phyloP scores from a whole-genome alignment of 202 grass and related monocot genomes.

The Dendrocalamus latiflorus region DNA sequence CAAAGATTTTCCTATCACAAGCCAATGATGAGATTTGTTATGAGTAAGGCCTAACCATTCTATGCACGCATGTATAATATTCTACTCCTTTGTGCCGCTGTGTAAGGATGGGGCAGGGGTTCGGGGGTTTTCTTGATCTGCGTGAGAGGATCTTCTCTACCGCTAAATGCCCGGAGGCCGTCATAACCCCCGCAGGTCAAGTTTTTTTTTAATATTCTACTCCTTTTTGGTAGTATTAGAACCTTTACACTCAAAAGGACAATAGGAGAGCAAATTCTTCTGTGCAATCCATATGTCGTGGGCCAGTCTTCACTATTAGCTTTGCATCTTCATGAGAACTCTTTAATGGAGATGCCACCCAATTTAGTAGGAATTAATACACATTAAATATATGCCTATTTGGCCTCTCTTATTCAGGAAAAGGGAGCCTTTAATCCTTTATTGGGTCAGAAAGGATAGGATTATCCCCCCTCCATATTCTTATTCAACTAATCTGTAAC shows the following conservation, averaged over 20 bases:
- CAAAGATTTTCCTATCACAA: neutral
- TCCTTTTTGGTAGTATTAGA: neutral
- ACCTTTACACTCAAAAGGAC: neutral
- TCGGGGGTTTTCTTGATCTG: no score
- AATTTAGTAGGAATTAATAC: slow-evolving; percentile 10
- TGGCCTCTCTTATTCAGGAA: neutral
- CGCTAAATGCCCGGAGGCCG: no score
- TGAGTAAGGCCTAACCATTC: neutral
- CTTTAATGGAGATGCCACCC: neutral
- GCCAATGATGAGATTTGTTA: neutral
- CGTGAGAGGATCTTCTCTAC: no score
- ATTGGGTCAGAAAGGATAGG: slow-evolving; percentile 16
- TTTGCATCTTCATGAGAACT: slow-evolving; percentile 11
- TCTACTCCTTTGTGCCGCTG: no score
- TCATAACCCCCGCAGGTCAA: no score
- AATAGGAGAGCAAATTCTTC: slow-evolving; percentile 8
- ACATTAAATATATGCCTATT: slow-evolving; percentile 6
- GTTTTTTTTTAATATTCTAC: no score
- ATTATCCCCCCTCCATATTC: slow-evolving; percentile 22
- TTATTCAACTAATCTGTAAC: slow-evolving; percentile 1
- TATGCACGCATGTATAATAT: neutral
- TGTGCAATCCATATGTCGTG: slow-evolving; percentile 1
- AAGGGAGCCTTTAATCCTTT: neutral
- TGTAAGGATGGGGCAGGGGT: no score
- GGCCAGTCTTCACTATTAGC: slow-evolving; percentile 7